Evolutionary conservation across 768 basidiomycete genomes (phyloP).

Genomic region (Coprinellus micaceus): DNA sequence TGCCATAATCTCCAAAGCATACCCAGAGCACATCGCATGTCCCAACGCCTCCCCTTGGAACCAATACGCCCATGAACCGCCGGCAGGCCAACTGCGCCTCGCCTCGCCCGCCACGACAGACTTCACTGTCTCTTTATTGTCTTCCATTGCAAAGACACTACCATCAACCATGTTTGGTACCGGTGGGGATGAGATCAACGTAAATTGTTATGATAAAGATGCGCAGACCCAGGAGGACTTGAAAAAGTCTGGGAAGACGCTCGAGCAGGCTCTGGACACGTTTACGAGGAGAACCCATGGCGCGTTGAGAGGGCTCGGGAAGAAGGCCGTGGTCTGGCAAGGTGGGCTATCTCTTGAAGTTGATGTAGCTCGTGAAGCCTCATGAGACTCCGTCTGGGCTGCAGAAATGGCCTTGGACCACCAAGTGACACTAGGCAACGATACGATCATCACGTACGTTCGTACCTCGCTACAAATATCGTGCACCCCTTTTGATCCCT

Average conservation of each 20-base stretch:
- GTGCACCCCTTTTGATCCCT: background rate
- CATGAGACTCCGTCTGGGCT: too few relatives aligned
- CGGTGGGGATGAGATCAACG: conserved; percentile 81
- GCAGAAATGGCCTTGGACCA: conserved; percentile 65
- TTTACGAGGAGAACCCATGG: conserved; percentile 63
- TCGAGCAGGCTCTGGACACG: conserved; percentile 59
- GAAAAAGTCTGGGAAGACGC: conserved; percentile 34
- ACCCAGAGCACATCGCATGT: conserved; percentile 78
- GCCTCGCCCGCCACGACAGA: conserved; percentile 55
- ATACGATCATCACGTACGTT: conserved; percentile 56
- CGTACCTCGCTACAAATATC: background rate
- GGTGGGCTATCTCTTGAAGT: conserved; percentile 30
- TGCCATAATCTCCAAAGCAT: conserved; percentile 52
- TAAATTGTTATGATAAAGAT: conserved; percentile 63
- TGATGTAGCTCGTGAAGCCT: too few relatives aligned
- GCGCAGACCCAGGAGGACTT: conserved; percentile 54
- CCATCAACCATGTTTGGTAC: conserved; percentile 68
- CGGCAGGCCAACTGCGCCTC: conserved; percentile 78
- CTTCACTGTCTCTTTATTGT: conserved; percentile 56
- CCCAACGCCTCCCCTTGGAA: conserved; percentile 52
- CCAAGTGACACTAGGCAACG: conserved; percentile 43
- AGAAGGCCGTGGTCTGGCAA: conserved; percentile 84
- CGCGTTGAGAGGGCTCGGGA: conserved; percentile 51
- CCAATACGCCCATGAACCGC: conserved; percentile 67
- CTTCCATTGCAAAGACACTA: conserved; percentile 46